Evolutionary conservation across 1,139 yeast species (phyloP).

Genomic region (Sugiyamaella pinicola): DNA sequence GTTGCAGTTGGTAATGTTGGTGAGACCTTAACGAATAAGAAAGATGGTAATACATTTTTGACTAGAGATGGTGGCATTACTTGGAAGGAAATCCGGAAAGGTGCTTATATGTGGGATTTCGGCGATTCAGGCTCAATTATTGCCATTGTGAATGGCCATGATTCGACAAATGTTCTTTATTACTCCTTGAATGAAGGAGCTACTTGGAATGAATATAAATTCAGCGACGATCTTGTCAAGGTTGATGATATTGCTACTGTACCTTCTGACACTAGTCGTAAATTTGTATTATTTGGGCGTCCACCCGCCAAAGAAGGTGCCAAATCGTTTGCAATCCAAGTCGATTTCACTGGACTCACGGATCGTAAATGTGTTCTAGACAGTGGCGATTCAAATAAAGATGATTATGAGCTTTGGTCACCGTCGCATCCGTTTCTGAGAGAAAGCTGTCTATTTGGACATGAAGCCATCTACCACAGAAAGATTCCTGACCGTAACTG

Average conservation of each 20-base stretch:
- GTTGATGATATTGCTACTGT: slow-evolving; percentile 83
- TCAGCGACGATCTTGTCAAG: slow-evolving; percentile 57
- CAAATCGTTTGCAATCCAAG: slow-evolving; percentile 49
- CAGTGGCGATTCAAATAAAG: slow-evolving; percentile 56
- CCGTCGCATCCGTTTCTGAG: slow-evolving; percentile 66
- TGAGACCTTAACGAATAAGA: slow-evolving; percentile 49
- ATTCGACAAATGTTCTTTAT: slow-evolving; percentile 57
- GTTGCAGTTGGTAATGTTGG: slow-evolving; percentile 94
- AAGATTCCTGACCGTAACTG: slow-evolving; percentile 70
- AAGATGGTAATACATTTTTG: slow-evolving; percentile 68
- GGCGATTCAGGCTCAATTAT: slow-evolving; percentile 93
- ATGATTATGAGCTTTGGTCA: slow-evolving; percentile 83
- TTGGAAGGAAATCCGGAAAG: slow-evolving; percentile 79
- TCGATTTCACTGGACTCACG: slow-evolving; percentile 74
- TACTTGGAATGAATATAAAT: slow-evolving; percentile 69
- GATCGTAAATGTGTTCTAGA: slow-evolving; percentile 70
- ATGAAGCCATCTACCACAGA: slow-evolving; percentile 73
- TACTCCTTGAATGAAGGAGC: slow-evolving; percentile 82
- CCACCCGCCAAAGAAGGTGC: slow-evolving; percentile 48
- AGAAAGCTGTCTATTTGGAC: slow-evolving; percentile 84
- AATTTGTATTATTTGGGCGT: slow-evolving; percentile 59
- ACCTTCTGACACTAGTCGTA: slow-evolving; percentile 84
- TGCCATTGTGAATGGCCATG: slow-evolving; percentile 63
- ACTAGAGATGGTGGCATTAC: slow-evolving; percentile 87
- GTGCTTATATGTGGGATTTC: slow-evolving; percentile 87